Base-by-base conservation (phyloP, 805 yeast species). In the Isabelozyma gotoi region DNA sequence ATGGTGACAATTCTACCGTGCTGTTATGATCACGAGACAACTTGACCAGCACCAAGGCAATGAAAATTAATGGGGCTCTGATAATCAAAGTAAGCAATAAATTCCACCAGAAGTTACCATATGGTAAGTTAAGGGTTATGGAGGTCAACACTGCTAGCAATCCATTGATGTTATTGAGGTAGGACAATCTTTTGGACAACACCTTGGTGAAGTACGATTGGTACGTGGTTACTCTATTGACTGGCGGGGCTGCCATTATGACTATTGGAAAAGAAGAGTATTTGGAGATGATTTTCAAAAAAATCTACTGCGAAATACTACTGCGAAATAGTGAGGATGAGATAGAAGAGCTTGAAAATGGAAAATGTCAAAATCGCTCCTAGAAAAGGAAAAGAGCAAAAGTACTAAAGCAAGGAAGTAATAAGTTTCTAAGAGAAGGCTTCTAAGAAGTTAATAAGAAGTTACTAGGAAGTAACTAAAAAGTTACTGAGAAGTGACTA, bases 181-280 rank as follows among this genome's bases (percentile, higher is more conserved):
- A 72, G 39, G 59, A 60, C 56, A 71, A 57, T 34, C 77, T 50
- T 45, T 69, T 67, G 37, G 50, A 42, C 33, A 59, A 49, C 6
- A 70, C 72, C 42, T 62, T 60, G 15, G 45, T 44, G 48, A 63
- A 68, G 47, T 56, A 53, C 32, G 50, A 35, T 35, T 53, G 54
- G 45, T 65, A 65, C 33, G 57, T 50, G n/a, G 43, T 38, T 4
- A 24, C 29, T 24, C 29, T 24, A 24, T n/a, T 24, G n/a, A n/a
- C n/a, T 24, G 29, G 29, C 12, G 8, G 29, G 3, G n/a, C 29
- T 15, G 38, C 44, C 34, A 32, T 32, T n/a, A 7, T 12, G 34
- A 32, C 4, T 6, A 15, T 11, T 32, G 5, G 29, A 24, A n/a
- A 10, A 7, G 29, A 24, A 24, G 29, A 24, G 2, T 4, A n/a